Conservation (phyloP, 106 monocot genomes). For the Iris macrosiphon region DNA sequence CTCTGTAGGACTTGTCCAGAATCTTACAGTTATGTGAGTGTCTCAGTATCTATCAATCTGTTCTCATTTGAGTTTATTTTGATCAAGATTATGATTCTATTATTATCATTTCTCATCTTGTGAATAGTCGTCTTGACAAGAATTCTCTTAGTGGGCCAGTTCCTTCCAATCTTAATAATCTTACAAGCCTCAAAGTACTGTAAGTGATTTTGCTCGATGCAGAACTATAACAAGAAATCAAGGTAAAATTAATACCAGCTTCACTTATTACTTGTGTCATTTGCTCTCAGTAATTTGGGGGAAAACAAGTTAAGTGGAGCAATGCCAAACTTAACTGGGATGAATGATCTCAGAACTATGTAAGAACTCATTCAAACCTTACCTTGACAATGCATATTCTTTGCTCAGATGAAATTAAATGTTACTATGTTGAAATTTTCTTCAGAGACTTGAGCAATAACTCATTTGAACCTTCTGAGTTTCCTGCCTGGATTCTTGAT, state of each 20-base stretch:
- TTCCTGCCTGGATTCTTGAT: slow-evolving; percentile 46
- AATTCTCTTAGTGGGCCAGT: slow-evolving; percentile 34
- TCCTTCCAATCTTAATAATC: slow-evolving; percentile 46
- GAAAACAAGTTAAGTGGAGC: slow-evolving; percentile 12
- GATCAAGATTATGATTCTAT: too few species aligned
- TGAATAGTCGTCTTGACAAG: slow-evolving; percentile 28
- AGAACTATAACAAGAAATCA: slow-evolving; percentile 61
- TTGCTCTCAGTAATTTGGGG: slow-evolving; percentile 11
- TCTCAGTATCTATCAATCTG: neutral
- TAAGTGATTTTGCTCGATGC: slow-evolving; percentile 47
- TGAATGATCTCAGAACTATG: slow-evolving; percentile 26
- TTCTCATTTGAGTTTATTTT: neutral
- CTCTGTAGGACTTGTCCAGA: slow-evolving; percentile 4
- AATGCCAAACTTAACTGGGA: slow-evolving; percentile 28
- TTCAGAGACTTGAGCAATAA: slow-evolving; percentile 26
- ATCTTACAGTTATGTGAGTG: slow-evolving; percentile 9
- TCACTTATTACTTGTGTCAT: slow-evolving; percentile 1
- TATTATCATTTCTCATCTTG: neutral
- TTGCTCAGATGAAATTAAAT: too few species aligned
- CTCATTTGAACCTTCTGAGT: slow-evolving; percentile 36
- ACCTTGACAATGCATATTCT: slow-evolving; percentile 27
- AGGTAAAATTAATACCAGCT: slow-evolving; percentile 40
- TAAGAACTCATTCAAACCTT: slow-evolving; percentile 10
- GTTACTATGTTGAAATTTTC: too few species aligned
- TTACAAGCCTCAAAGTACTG: slow-evolving; percentile 30